A percentile compares a stretch with the other conserved stretches of the same genome.
Conservation (phyloP, 2,329 filamentous ascomycete genomes). For the Gaeumannomyces tritici region DNA sequence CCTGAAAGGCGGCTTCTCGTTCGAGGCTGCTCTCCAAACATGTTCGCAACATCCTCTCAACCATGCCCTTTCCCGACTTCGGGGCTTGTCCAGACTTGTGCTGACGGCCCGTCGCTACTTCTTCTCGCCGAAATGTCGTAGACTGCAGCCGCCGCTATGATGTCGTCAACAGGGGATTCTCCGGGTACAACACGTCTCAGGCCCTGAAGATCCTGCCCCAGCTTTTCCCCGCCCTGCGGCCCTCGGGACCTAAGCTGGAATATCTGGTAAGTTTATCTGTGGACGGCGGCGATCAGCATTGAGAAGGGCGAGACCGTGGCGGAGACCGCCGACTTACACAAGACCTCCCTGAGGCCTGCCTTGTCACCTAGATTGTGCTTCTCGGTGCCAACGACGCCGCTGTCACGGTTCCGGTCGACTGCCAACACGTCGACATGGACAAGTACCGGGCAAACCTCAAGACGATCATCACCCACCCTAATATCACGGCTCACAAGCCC, state of each 20-base stretch:
- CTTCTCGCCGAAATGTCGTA: slow-evolving; percentile 22
- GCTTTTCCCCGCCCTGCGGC: slow-evolving; percentile 58
- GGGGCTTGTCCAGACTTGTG: neutral
- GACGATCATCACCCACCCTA: slow-evolving; percentile 62
- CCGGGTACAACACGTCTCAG: slow-evolving; percentile 75
- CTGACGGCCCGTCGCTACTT: slow-evolving; percentile 7
- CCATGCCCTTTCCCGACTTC: neutral
- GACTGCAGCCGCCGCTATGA: slow-evolving; percentile 71
- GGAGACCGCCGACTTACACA: neutral
- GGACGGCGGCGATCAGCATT: neutral
- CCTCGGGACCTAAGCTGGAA: slow-evolving; percentile 48
- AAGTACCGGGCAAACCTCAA: slow-evolving; percentile 65
- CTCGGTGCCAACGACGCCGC: slow-evolving; percentile 89
- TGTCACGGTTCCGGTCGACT: slow-evolving; percentile 48
- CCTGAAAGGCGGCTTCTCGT: slow-evolving; percentile 58
- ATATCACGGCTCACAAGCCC: slow-evolving; percentile 58
- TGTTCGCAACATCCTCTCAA: slow-evolving; percentile 34
- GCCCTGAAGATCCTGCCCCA: slow-evolving; percentile 58
- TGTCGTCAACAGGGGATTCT: slow-evolving; percentile 80
- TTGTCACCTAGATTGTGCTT: slow-evolving; percentile 52
- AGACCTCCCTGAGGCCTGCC: slow-evolving; percentile 6
- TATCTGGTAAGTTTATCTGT: slow-evolving; percentile 47
- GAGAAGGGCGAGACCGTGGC: neutral
- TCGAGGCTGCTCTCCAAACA: slow-evolving; percentile 61
- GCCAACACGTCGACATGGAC: slow-evolving; percentile 71